Evolutionary conservation across 345 rosid genomes (phyloP), one percentile per base, ranked within the genome.

Genomic region (Pugionium dolabratum): DNA sequence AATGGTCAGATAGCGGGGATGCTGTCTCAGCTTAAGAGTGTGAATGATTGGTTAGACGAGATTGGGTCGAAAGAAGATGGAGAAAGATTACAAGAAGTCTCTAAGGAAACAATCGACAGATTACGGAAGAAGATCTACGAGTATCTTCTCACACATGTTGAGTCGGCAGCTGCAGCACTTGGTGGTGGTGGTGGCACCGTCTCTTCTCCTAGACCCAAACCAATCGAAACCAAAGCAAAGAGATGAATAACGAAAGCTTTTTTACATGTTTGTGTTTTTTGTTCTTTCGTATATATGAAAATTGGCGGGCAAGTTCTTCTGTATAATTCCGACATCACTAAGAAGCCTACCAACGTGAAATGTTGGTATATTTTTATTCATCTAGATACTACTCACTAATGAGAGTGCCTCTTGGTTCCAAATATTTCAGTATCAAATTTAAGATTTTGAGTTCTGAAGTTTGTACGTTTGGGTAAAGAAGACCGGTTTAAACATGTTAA

Each of bases 121-220:
- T 80, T 92, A 44, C 66, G 95, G 60, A 89, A 92, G 83, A 92
- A 92, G 84, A 92, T 92, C 7, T 92, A 89, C 2, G 93, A 85
- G 60, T 89, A 92, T 78, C 93, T 92, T 34, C 87, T 92, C 1
- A 86, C 91, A 18, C 96, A 92, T 32, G 97, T 92, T 1, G 98
- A 89, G 73, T 89, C 93, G 2, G 96, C 98, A 7, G 98, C 98
- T 25, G 96, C 95, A 4, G 98, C 96, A 36, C 83, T 92, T 42
- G 93, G 95, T 4, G 79, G 81, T 9, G 78, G 79, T 5, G 84
- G 86, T 48, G 85, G 86, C 66, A 75, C 91, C 2, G 90, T 81
- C 54, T 62, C 87, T 2, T 79, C 85, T 41, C 90, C 83, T 6
- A 46, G 64, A 11, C 59, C 58, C 25, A 80, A 71, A 45, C 57